phyloP scores from a whole-genome alignment of 805 yeast species.

The Millerago galiae region DNA sequence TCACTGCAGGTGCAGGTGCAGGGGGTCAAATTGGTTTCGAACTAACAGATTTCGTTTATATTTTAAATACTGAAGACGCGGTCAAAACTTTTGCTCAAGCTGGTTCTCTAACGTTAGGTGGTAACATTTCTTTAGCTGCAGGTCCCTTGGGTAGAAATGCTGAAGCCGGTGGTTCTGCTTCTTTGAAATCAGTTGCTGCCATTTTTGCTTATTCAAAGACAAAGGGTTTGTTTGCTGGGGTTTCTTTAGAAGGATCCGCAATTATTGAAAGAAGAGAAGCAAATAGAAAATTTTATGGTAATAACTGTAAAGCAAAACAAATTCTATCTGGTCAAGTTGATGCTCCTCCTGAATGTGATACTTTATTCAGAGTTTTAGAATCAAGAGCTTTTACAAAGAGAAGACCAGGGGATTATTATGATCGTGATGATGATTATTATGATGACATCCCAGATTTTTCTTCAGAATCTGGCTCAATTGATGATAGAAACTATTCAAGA shows the following conservation, averaged over 20 bases:
- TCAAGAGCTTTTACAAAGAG: conserved; percentile 72
- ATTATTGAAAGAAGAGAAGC: conserved; percentile 97
- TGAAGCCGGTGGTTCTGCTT: conserved; percentile 94
- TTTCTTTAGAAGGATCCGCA: conserved; percentile 93
- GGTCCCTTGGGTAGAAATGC: conserved; percentile 98
- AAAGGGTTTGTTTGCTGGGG: conserved; percentile 96
- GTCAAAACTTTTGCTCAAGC: conserved; percentile 90
- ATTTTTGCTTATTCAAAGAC: conserved; percentile 92
- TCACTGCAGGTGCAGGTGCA: conserved; percentile 97
- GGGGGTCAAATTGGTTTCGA: conserved; percentile 98
- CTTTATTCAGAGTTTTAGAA: conserved; percentile 79
- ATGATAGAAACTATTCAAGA: conserved; percentile 21
- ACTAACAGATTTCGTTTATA: conserved; percentile 91
- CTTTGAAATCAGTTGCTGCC: conserved; percentile 80
- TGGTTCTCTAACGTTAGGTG: conserved; percentile 93
- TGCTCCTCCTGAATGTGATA: conserved; percentile 86
- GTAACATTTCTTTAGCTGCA: conserved; percentile 91
- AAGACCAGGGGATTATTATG: conserved; percentile 37
- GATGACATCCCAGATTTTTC: conserved; percentile 47
- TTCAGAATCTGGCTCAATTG: conserved; percentile 22
- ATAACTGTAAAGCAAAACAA: conserved; percentile 77
- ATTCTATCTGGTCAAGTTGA: conserved; percentile 85
- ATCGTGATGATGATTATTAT: conserved; percentile 54
- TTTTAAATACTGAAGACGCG: conserved; percentile 79
- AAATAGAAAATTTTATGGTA: conserved; percentile 90